Evolutionary conservation across 2,329 filamentous ascomycete genomes (phyloP), one percentile per base, ranked within the genome.

Genomic region (Dactylonectria estremocensis): DNA sequence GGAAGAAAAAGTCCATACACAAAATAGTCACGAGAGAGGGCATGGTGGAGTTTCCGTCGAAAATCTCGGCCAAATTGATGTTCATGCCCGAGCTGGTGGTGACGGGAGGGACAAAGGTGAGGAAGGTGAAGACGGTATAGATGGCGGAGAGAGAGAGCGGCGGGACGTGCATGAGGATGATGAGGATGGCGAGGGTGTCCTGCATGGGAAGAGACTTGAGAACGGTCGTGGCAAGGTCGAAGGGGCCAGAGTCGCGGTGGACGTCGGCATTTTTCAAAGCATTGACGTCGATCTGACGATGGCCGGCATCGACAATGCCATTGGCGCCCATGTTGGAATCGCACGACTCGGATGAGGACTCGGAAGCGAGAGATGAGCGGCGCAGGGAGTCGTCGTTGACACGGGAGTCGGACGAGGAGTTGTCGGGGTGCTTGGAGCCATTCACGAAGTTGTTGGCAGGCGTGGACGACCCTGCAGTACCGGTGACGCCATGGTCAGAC

Each of bases 151-250:
- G 88, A 66, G 95, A 91, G 76, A 95, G 91, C 22, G 95, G 94
- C 33, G 95, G 95, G 10, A 98, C 90, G 79, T 97, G 95, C 82
- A 98, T 93, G 73, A 98, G 89, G 76, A 98, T 93, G 82, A 98
- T 97, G 80, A 98, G 90, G 77, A 98, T 97, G 79, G 95, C 95
- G 82, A 98, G 94, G 68, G 95, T 97, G 83, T 98, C 95, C 83
- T 94, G 93, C 78, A 97, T 90, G 61, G 95, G 95, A 77, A 95
- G 95, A 59, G 95, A 94, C 77, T 91, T 91, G 79, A 98, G 89
- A 76, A 98, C 95, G 62, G 95, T 97, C 74, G 93, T 89, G 70
- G 93, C 92, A 72, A 97, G 86, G 75, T 93, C 91, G 73, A 97
- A 83, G 54, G 93, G 90, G 66, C 92, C 92, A 61, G 90, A 86